Base-by-base conservation (phyloP, 2,329 filamentous ascomycete species). In the Aspergillus luchuensis region DNA sequence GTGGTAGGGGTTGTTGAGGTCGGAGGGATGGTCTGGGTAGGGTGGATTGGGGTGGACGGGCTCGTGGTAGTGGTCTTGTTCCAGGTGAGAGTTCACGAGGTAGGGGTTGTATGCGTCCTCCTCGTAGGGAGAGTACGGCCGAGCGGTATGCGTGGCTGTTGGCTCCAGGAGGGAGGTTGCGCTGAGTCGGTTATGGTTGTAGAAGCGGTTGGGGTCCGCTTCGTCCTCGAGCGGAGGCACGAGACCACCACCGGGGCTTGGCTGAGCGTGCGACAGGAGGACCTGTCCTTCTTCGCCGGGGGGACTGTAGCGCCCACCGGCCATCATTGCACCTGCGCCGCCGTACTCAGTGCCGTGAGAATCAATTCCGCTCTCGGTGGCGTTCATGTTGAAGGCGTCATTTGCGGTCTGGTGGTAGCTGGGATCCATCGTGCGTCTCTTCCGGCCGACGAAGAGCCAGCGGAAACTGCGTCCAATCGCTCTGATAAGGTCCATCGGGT, bases 401-500 rank as follows among this genome's bases (percentile, higher is more conserved):
- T 45, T 45, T 21, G 41, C 41, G 59, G 57, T 28, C 67, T 67
- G 25, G 56, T 69, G 72, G 58, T 80, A 80, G 63, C 78, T 80
- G 19, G 74, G 65, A 56, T 80, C 78, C 43, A 71, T 58, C 51
- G 71, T 74, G 49, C 80, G 72, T 59, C 67, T 74, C 72, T 86
- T 89, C 57, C 86, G 83, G 45, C 91, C 91, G 15, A 91, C 86
- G 64, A 93, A 89, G 19, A 96, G 80, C 92, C 92, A 96, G 67
- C 89, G 85, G 68, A 91, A 85, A 21, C 90, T 89, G 54, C 92
- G 85, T 8, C 89, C 90, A 63, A 90, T 87, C 0, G 90, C 90
- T 77, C 93, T 96, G 70, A 91, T 78, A 45, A 96, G 84, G 73
- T 97, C 92, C 88, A 91, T 91, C 0, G 90, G 84, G 69, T 95